Conservation (phyloP, 768 basidiomycete species). For the Pleurotus giganteus region DNA sequence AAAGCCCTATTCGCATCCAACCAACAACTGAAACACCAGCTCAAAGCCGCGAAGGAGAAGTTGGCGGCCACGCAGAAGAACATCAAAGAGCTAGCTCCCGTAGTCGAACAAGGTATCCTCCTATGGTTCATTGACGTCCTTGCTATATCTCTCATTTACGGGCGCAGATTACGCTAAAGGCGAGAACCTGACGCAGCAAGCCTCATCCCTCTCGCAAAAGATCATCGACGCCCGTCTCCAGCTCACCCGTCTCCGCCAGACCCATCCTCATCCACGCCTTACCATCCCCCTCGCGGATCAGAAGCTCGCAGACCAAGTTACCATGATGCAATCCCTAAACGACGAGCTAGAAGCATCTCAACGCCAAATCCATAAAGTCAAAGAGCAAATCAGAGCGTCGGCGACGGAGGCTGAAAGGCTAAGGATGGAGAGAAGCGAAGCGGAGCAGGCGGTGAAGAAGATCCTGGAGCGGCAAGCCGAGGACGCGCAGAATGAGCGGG, state of each 20-base stretch:
- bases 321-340: slow-evolving; percentile 73
- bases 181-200: slow-evolving; percentile 49
- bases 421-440: slow-evolving; percentile 60
- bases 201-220: slow-evolving; percentile 62
- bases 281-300: slow-evolving; percentile 75
- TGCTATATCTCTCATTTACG: background rate
- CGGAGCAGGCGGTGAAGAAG: slow-evolving; percentile 61
- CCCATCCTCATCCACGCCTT: slow-evolving; percentile 76
- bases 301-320: slow-evolving; percentile 72
- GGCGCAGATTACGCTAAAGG: slow-evolving; percentile 58
- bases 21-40: slow-evolving; percentile 64
- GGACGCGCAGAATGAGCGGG: slow-evolving; percentile 65
- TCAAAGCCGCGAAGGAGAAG: slow-evolving; percentile 63
- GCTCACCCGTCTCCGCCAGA: slow-evolving; percentile 76
- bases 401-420: slow-evolving; percentile 56
- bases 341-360: slow-evolving; percentile 60
- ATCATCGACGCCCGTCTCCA: slow-evolving; percentile 83
- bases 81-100: slow-evolving; percentile 59
- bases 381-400: slow-evolving; percentile 58
- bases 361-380: slow-evolving; percentile 48
- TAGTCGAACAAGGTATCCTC: slow-evolving; percentile 62
- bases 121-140: background rate
- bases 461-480: slow-evolving; percentile 36
- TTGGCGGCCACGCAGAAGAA: slow-evolving; percentile 63
- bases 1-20: slow-evolving; percentile 59